phyloP scores from a whole-genome alignment of 2,329 filamentous ascomycete genomes.

The Pleomassaria siparia region DNA sequence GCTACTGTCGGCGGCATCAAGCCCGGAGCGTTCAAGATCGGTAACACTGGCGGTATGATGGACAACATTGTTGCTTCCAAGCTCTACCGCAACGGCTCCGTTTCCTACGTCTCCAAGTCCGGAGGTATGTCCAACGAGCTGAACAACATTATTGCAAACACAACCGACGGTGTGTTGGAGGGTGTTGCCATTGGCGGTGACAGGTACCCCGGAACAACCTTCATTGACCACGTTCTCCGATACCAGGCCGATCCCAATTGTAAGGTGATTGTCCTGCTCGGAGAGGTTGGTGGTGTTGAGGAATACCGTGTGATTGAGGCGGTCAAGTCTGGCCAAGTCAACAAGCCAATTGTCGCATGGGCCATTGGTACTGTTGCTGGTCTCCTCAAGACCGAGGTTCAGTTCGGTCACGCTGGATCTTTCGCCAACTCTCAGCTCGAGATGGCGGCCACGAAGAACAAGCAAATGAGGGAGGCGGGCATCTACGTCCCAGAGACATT shows the following conservation, averaged over 20 bases:
- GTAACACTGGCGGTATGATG: constrained; percentile 99
- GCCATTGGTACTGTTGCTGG: constrained; percentile 98
- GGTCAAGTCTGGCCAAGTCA: constrained; percentile 90
- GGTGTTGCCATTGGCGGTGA: constrained; percentile 99
- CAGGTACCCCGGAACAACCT: constrained; percentile 96
- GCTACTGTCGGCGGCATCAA: constrained; percentile 99
- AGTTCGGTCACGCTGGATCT: constrained; percentile 97
- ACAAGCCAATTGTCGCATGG: constrained; percentile 98
- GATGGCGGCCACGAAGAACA: constrained; percentile 95
- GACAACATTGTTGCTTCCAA: constrained; percentile 99
- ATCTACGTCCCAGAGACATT: constrained; percentile 95
- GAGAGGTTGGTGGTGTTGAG: constrained; percentile 98
- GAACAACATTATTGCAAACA: constrained; percentile 98
- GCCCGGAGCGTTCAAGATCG: constrained; percentile 99
- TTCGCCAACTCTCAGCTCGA: constrained; percentile 99
- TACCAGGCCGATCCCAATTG: constrained; percentile 96
- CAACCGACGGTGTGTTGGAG: constrained; percentile 97
- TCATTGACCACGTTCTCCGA: constrained; percentile 96
- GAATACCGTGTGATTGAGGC: constrained; percentile 99
- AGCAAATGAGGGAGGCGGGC: constrained; percentile 91
- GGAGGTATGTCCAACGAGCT: constrained; percentile 99
- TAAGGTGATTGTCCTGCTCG: constrained; percentile 94
- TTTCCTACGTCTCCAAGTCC: constrained; percentile 99
- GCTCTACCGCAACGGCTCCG: constrained; percentile 98
- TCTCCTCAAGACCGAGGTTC: constrained; percentile 99